Evolutionary conservation across 1,284 basidiomycete genomes (phyloP).

Genomic region (Agroathelia rolfsii): DNA sequence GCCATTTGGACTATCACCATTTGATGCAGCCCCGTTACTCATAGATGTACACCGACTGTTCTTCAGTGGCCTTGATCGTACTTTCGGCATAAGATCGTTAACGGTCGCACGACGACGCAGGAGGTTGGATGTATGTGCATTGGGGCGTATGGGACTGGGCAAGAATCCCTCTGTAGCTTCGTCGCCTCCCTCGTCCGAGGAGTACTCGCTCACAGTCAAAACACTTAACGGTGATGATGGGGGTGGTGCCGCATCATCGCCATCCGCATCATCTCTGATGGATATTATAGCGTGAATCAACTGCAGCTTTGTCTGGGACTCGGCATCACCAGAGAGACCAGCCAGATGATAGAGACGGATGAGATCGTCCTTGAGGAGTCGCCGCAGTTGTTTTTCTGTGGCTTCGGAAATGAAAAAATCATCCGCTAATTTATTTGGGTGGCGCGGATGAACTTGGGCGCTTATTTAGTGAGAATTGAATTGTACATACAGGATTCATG

Average conservation of each 20-base stretch:
- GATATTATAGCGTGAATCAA: slow-evolving; percentile 35
- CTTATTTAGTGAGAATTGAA: too few species aligned
- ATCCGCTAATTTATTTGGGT: too few species aligned
- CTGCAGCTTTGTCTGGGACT: slow-evolving; percentile 16
- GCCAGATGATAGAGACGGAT: slow-evolving; percentile 52
- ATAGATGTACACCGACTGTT: too few species aligned
- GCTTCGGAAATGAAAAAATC: slow-evolving; percentile 71
- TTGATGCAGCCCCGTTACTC: too few species aligned
- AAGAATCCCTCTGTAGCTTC: slow-evolving; percentile 50
- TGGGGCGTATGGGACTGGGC: slow-evolving; percentile 16
- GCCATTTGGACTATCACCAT: too few species aligned
- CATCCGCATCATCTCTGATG: slow-evolving; percentile 60
- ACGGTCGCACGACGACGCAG: slow-evolving; percentile 53
- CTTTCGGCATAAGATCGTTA: too few species aligned
- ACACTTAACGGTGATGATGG: slow-evolving; percentile 62
- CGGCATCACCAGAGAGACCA: slow-evolving; percentile 21
- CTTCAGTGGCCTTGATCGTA: too few species aligned
- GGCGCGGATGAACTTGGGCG: too few species aligned
- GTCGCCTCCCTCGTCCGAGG: slow-evolving; percentile 67
- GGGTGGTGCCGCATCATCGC: slow-evolving; percentile 53
- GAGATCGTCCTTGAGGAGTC: slow-evolving; percentile 72
- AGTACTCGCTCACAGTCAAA: slow-evolving; percentile 54
- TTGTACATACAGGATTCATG: slow-evolving; percentile 48
- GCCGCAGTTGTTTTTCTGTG: slow-evolving; percentile 53
- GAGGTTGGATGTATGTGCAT: slow-evolving; percentile 13